These are phyloP conservation scores for Cladochytrium tenue DNA, from an alignment of 371 early-diverging fungal genomes.

Conservation along the genomic window DNA sequence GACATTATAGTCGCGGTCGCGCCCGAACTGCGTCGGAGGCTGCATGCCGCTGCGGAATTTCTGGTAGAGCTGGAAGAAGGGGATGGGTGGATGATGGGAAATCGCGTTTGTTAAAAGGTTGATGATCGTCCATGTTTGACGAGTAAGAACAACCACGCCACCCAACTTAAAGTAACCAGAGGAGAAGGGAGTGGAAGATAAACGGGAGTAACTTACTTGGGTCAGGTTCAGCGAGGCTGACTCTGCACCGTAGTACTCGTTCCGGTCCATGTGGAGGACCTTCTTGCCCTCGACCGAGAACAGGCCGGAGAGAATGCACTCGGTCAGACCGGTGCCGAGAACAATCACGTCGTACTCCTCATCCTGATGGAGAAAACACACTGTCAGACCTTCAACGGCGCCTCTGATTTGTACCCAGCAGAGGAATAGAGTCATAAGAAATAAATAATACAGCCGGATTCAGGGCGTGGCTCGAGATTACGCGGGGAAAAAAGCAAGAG, in stretches of 20 bases:
- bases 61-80: slow-evolving; percentile 75
- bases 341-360: slow-evolving; percentile 82
- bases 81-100: background rate
- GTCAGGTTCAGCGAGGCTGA: slow-evolving; percentile 32
- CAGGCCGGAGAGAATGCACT: slow-evolving; percentile 97
- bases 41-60: slow-evolving; percentile 78
- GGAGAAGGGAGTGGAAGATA: background rate
- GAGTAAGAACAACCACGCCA: slow-evolving; percentile 1
- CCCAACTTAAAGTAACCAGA: background rate
- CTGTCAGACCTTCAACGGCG: no score
- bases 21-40: slow-evolving; percentile 74
- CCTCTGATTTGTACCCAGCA: no score
- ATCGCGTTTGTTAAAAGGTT: background rate
- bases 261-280: slow-evolving; percentile 94
- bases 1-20: slow-evolving; percentile 95
- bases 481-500: no score
- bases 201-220: slow-evolving; percentile 17
- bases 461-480: no score
- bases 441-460: no score
- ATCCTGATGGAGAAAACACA: slow-evolving; percentile 20
- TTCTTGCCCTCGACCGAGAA: slow-evolving; percentile 98
- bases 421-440: no score
- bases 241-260: slow-evolving; percentile 76
- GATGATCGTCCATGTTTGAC: background rate
- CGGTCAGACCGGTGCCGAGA: slow-evolving; percentile 95